Percentiles rank a stretch among this genome's conserved stretches.
phyloP scores from a whole-genome alignment of 495 filamentous ascomycete genomes.

The Aspergillus bertholletiae region DNA sequence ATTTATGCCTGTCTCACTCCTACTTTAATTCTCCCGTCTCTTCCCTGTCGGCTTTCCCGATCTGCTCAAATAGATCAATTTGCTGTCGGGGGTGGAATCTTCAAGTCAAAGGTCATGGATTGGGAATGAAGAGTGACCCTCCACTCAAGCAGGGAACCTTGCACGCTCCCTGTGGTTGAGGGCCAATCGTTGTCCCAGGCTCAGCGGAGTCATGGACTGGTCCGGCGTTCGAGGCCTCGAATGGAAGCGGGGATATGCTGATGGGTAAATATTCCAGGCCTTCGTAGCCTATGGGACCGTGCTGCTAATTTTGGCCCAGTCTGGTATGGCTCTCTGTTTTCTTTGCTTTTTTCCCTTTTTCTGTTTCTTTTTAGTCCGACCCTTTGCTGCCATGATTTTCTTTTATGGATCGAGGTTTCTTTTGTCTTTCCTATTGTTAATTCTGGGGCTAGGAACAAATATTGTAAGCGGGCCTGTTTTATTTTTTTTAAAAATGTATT shows the following conservation, averaged over 20 bases:
- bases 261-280: conserved; percentile 10
- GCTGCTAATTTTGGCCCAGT: conserved; percentile 18
- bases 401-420: not conserved
- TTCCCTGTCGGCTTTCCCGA: too few relatives aligned
- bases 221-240: conserved; percentile 22
- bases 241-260: conserved; percentile 19
- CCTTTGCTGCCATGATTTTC: too few relatives aligned
- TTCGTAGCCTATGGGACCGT: conserved; percentile 6
- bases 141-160: conserved; percentile 11
- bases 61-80: not conserved
- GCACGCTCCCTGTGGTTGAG: conserved; percentile 11
- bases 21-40: not conserved
- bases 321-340: conserved; percentile 12
- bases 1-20: too few relatives aligned
- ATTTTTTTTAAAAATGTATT: not conserved
- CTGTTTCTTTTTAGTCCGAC: not conserved
- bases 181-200: conserved; percentile 8
- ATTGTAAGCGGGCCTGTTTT: not conserved
- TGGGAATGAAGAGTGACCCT: conserved; percentile 13
- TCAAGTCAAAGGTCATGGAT: conserved; percentile 18
- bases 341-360: not conserved
- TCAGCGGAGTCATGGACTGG: conserved; percentile 1
- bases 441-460: not conserved
- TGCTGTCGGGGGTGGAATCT: not conserved
- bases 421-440: not conserved